Base-by-base conservation (phyloP, 208 protist genomes). In the Wallacemonas sp. region DNA sequence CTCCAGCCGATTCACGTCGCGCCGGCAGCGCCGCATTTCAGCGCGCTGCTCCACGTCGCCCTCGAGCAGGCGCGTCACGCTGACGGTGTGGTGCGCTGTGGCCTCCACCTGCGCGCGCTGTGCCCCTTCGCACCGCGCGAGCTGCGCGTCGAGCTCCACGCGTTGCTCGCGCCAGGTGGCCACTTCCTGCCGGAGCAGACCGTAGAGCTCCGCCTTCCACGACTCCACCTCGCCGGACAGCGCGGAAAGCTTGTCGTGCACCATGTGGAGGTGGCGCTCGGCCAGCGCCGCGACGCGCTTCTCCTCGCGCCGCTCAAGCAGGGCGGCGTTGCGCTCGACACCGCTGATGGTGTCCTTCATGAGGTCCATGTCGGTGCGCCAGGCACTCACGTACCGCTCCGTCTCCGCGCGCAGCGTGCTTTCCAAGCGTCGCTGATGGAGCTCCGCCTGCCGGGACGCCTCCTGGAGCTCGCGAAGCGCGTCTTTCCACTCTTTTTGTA, bases 1-100 rank as follows among this genome's bases (percentile, higher is more conserved):
- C 52, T 91, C 85, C 3, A 95, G 62, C 1, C 82, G 79, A 57
- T 92, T 92, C 63, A 93, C 77, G 44, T 95, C 87, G 32, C 81
- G 71, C 26, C 81, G 76, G 29, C 82, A 91, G n/a, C 57, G 20
- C 0, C 87, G 89, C 41, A 89, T 48, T 46, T 92, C 84, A 42
- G 74, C 84, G 11, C 70, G 57, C 26, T 72, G 69, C 23, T 48
- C 54, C 0, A 87, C 72, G 14, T 64, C 61, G 16, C 83, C 83
- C 36, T 95, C 82, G 74, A 91, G 75, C 45, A 93, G 64, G 11
- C 38, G 39, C 22, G 57, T 73, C 45, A 90, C 25, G 39, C 86
- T 84, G 20, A 65, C 44, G 22, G 77, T 62, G 62, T 79, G 76
- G 22, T 50, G 66, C 16, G 59, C 46, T 4, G 65, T 61, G 36